A percentile compares a stretch with the other conserved stretches of the same genome.
These are phyloP conservation scores for Aspergillus awamori DNA, from an alignment of 2,329 filamentous ascomycete genomes.

Conservation along the genomic window DNA sequence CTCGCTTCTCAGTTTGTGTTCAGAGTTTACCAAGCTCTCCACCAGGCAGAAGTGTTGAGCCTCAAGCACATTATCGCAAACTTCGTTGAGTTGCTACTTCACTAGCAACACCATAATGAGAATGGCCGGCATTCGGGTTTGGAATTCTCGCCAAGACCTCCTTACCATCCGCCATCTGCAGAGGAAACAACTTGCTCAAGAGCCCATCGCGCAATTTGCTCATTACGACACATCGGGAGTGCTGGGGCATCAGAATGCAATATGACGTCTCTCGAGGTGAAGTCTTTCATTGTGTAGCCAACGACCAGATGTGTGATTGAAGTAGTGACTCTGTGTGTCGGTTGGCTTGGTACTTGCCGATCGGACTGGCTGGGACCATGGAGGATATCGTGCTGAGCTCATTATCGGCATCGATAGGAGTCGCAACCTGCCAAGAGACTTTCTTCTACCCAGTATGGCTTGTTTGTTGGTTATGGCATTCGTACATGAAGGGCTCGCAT, in stretches of 20 bases:
- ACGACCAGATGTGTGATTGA: slow-evolving; percentile 34
- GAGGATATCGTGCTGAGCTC: too few species aligned
- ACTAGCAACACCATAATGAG: slow-evolving; percentile 19
- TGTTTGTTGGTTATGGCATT: too few species aligned
- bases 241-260: slow-evolving; percentile 37
- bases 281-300: slow-evolving; percentile 39
- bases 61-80: slow-evolving; percentile 22
- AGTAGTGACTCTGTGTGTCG: slow-evolving; percentile 14
- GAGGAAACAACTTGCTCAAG: slow-evolving; percentile 31
- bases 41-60: slow-evolving; percentile 23
- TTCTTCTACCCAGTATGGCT: too few species aligned
- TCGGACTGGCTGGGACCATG: too few species aligned
- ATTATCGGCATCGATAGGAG: too few species aligned
- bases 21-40: slow-evolving; percentile 22
- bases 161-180: slow-evolving; percentile 23
- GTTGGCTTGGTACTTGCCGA: too few species aligned
- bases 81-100: slow-evolving; percentile 26
- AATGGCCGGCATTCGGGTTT: slow-evolving; percentile 22
- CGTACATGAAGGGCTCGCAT: too few species aligned
- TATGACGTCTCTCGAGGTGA: slow-evolving; percentile 33
- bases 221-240: slow-evolving; percentile 35
- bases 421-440: too few species aligned
- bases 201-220: slow-evolving; percentile 32
- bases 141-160: slow-evolving; percentile 23
- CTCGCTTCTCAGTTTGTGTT: slow-evolving; percentile 17